Conservation (phyloP, 352 stramenopile species). For the Phytophthora aleatoria region DNA sequence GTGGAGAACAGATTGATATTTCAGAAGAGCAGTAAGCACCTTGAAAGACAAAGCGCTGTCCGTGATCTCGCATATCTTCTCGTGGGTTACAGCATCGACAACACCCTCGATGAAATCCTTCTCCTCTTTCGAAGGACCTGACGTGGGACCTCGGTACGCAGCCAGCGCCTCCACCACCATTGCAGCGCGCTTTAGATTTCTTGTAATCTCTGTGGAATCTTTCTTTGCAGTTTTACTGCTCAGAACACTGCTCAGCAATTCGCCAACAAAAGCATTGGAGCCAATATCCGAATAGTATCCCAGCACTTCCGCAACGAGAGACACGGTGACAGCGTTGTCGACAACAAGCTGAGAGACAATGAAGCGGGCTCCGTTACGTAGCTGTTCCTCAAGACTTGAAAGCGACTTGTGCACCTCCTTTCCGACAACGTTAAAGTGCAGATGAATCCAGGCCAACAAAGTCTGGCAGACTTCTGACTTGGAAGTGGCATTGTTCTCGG, state of each 20-base stretch:
- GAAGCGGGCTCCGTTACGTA: slow-evolving; percentile 23
- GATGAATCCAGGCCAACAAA: slow-evolving; percentile 36
- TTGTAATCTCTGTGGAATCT: slow-evolving; percentile 4
- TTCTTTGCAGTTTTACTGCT: slow-evolving; percentile 5
- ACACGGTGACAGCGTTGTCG: slow-evolving; percentile 18
- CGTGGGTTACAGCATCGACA: slow-evolving; percentile 24
- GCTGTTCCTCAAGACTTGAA: slow-evolving; percentile 13
- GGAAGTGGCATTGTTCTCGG: neutral
- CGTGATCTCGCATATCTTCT: slow-evolving; percentile 23
- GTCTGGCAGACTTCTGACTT: slow-evolving; percentile 22
- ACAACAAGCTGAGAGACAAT: slow-evolving; percentile 30
- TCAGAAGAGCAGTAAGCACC: slow-evolving; percentile 54
- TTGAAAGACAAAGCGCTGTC: slow-evolving; percentile 41
- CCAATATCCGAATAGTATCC: slow-evolving; percentile 36
- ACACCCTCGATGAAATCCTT: slow-evolving; percentile 40
- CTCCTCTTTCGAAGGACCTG: slow-evolving; percentile 30
- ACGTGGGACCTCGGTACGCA: slow-evolving; percentile 11
- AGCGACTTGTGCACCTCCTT: slow-evolving; percentile 19
- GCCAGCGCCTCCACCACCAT: slow-evolving; percentile 48
- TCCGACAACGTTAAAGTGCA: slow-evolving; percentile 32
- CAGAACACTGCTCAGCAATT: slow-evolving; percentile 37
- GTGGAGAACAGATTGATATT: slow-evolving; percentile 47
- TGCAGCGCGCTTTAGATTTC: slow-evolving; percentile 30
- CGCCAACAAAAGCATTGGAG: slow-evolving; percentile 35
- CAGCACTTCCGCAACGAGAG: slow-evolving; percentile 38